phyloP scores from a whole-genome alignment of 2,329 filamentous ascomycete genomes.

The Pseudonectria buxi region DNA sequence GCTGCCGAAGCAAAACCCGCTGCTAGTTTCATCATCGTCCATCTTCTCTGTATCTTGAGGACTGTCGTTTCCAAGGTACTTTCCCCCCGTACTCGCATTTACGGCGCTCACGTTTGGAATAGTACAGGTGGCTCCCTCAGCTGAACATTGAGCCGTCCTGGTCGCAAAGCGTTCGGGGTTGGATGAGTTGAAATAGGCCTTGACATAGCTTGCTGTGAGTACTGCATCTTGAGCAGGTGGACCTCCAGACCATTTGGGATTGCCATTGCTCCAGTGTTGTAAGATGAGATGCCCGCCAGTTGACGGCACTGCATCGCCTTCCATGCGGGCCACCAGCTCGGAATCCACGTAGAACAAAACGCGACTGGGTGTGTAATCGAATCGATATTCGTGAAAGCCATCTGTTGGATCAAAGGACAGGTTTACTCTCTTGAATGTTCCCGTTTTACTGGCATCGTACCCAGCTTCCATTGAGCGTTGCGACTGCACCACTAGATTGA shows the following conservation, averaged over 20 bases:
- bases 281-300: slow-evolving; percentile 60
- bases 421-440: slow-evolving; percentile 48
- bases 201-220: slow-evolving; percentile 62
- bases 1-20: background rate
- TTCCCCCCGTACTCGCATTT: slow-evolving; percentile 18
- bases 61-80: slow-evolving; percentile 10
- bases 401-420: slow-evolving; percentile 60
- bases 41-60: background rate
- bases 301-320: slow-evolving; percentile 50
- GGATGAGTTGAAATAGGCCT: slow-evolving; percentile 74
- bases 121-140: slow-evolving; percentile 14
- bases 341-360: slow-evolving; percentile 68
- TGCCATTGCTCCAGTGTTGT: slow-evolving; percentile 75
- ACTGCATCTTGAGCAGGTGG: slow-evolving; percentile 58
- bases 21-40: background rate
- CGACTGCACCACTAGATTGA: slow-evolving; percentile 74
- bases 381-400: slow-evolving; percentile 70
- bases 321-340: slow-evolving; percentile 47
- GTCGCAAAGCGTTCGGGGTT: slow-evolving; percentile 15
- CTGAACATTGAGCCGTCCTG: slow-evolving; percentile 9
- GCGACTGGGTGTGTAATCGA: slow-evolving; percentile 59
- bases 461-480: slow-evolving; percentile 49
- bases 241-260: slow-evolving; percentile 62
- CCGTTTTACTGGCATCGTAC: slow-evolving; percentile 55
- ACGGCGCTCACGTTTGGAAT: slow-evolving; percentile 14